Base-by-base conservation (phyloP, 2,329 filamentous ascomycete species). In the Malbranchea zuffiana region DNA sequence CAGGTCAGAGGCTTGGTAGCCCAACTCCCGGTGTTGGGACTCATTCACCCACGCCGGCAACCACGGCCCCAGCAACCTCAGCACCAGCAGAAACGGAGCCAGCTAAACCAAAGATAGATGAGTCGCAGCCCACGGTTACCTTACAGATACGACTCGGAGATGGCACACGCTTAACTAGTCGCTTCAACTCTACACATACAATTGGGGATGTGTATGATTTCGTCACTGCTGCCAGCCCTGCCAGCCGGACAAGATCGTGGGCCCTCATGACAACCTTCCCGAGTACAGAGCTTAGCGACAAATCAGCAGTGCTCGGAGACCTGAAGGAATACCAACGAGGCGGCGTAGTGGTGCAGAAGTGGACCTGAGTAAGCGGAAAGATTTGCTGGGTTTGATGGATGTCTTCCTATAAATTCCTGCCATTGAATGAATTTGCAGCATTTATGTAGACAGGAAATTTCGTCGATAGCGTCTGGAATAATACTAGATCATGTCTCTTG, bases 251-350 rank as follows among this genome's bases (percentile, higher is more conserved):
- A 43, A 65, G 75, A 21, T 47, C 63, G 3, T 80, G 72, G 59
- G 72, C 69, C 3, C 57, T 80, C 41, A 76, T 78, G 70, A 79
- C 75, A 4, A 79, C 75, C 0, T 79, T 80, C 52, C 75, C 75
- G 0, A 75, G 66, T 40, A 76, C 71, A 46, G 74, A 79, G 50
- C 57, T 79, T 25, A 68, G 56, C 11, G 74, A 80, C 47, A 71
- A 72, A 55, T 50, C 54, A 4, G 52, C 55, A 16, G 53, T 54
- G 6, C 53, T 69, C 17, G 65, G 62, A 2, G 66, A 69, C 12
- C 48, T 69, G 32, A 47, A 64, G 4, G 66, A 69, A 28, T 67
- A 68, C 48, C 68, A 68, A 50, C 56, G 66, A 16, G 66, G 66
- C 34, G 66, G 66, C 18, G 65, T 67, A 15, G 59, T 69, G 24